A percentile compares a stretch with the other conserved stretches of the same genome.
Evolutionary conservation across 768 basidiomycete genomes (phyloP).

Genomic region (Peribolospora kevripleyi): DNA sequence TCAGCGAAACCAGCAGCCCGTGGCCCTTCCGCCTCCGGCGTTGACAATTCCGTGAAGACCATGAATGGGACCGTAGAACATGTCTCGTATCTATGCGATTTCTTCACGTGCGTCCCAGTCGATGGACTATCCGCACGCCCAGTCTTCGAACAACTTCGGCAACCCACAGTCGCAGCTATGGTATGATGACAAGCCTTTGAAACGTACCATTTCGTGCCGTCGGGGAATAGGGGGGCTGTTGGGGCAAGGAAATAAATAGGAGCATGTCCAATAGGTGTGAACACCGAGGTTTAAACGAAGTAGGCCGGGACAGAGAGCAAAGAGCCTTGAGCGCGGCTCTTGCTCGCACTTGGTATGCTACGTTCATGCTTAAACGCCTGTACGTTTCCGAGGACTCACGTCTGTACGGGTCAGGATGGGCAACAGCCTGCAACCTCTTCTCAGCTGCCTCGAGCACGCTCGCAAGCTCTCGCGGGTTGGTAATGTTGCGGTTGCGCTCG

Average conservation of each 20-base stretch:
- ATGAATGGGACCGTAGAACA: too few species aligned
- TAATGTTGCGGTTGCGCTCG: slow-evolving; percentile 60
- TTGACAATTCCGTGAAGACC: too few species aligned
- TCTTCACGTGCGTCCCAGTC: too few species aligned
- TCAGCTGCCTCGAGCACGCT: slow-evolving; percentile 11
- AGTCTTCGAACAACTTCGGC: neutral
- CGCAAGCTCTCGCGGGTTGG: slow-evolving; percentile 10
- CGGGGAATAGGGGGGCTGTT: slow-evolving; percentile 54
- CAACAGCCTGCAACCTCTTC: slow-evolving; percentile 11
- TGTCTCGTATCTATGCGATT: too few species aligned
- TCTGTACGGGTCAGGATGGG: slow-evolving; percentile 82
- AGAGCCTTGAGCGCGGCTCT: too few species aligned
- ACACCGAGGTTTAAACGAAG: neutral
- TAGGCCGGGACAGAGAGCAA: too few species aligned
- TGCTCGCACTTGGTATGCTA: neutral
- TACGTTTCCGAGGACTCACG: slow-evolving; percentile 31
- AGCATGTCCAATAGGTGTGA: neutral
- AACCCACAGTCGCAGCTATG: neutral
- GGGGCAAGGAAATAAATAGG: neutral
- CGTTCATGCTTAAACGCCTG: neutral
- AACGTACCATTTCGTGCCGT: slow-evolving; percentile 85
- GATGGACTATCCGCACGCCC: too few species aligned
- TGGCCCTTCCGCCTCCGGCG: too few species aligned
- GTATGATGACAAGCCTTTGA: too few species aligned
- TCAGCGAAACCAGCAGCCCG: too few species aligned